Conservation (phyloP, 176 grass and related monocot species). For the Carex cristatella region DNA sequence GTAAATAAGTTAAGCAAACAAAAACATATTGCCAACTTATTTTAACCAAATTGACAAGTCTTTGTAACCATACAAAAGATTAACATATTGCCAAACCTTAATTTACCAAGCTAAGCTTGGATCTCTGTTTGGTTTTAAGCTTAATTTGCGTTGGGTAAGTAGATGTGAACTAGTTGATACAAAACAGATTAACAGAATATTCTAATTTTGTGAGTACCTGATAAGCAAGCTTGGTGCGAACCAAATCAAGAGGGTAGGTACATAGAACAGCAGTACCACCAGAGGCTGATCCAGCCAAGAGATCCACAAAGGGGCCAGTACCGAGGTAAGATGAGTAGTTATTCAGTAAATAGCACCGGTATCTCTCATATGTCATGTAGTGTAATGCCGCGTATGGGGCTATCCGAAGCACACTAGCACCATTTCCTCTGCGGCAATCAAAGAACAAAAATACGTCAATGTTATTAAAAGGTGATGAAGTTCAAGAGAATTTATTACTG, state of each 20-base stretch:
- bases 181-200: not conserved
- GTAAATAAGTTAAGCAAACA: not conserved
- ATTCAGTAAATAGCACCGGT: constrained; percentile 83
- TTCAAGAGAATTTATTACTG: not conserved
- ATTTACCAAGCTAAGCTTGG: not conserved
- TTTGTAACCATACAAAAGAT: not conserved
- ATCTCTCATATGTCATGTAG: constrained; percentile 91
- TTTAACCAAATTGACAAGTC: not conserved
- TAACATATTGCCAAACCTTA: not conserved
- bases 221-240: constrained; percentile 86
- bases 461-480: not conserved
- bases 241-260: constrained; percentile 95
- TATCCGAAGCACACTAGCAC: constrained; percentile 91
- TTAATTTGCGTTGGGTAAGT: not conserved
- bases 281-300: constrained; percentile 83
- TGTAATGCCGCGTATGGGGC: constrained; percentile 94
- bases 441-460: not conserved
- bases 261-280: constrained; percentile 91
- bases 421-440: constrained; percentile 69
- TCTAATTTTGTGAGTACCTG: constrained; percentile 42
- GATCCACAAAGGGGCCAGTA: constrained; percentile 73
- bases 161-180: not conserved
- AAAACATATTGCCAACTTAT: not conserved
- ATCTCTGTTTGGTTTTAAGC: not conserved
- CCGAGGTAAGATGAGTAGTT: constrained; percentile 61